Percentiles rank a stretch among this genome's conserved stretches.
phyloP scores from a whole-genome alignment of 2,329 filamentous ascomycete genomes.

The Immersiporthe knoxdaviesiana region DNA sequence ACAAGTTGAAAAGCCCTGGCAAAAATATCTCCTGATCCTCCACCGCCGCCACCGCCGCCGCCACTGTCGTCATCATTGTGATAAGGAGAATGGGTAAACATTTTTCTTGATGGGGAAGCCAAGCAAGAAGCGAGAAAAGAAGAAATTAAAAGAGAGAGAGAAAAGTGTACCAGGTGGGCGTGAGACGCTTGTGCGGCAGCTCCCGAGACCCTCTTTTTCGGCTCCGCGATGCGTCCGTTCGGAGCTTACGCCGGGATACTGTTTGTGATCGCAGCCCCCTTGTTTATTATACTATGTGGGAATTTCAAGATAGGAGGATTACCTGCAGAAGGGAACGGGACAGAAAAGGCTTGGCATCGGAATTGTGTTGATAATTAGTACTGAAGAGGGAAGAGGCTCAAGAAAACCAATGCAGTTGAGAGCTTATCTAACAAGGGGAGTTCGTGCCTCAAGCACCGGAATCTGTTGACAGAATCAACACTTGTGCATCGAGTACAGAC shows the following conservation, averaged over 20 bases:
- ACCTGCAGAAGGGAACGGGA: neutral
- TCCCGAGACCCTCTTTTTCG: conserved; percentile 12
- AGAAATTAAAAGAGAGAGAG: neutral
- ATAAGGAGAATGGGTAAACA: neutral
- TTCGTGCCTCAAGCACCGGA: too few relatives aligned
- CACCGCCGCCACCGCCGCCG: neutral
- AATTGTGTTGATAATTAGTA: neutral
- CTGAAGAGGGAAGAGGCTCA: too few relatives aligned
- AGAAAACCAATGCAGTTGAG: too few relatives aligned
- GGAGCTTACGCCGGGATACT: neutral
- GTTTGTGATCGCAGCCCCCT: neutral
- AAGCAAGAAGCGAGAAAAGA: neutral
- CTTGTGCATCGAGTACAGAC: too few relatives aligned
- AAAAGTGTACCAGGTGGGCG: neutral
- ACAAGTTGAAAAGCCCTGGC: neutral
- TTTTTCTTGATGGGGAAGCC: neutral
- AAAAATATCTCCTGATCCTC: neutral
- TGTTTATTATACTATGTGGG: neutral
- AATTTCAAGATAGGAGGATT: neutral
- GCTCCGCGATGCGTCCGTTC: conserved; percentile 17
- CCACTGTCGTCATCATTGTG: neutral
- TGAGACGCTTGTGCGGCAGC: neutral
- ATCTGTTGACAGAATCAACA: too few relatives aligned
- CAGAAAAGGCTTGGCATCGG: neutral
- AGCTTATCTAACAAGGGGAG: too few relatives aligned